phyloP scores from a whole-genome alignment of 495 filamentous ascomycete species.

The Platismatia glauca region DNA sequence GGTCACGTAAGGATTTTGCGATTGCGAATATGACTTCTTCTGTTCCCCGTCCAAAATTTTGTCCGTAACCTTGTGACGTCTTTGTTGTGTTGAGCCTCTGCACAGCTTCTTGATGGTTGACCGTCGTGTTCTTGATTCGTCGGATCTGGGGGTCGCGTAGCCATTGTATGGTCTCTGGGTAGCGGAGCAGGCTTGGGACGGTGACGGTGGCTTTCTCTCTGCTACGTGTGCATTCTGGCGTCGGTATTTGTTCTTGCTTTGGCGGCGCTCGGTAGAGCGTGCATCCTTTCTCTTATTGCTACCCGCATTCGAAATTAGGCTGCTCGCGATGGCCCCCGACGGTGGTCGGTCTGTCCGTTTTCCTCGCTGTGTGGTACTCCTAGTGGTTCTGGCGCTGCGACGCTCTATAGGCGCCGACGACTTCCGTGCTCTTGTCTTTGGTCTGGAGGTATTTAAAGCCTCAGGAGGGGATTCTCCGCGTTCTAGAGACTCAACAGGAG shows the following conservation, averaged over 20 bases:
- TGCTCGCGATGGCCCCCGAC: not conserved
- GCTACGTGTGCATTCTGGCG: not conserved
- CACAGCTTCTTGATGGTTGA: not conserved
- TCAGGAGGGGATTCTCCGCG: not conserved
- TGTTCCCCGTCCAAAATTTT: not conserved
- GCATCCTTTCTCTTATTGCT: not conserved
- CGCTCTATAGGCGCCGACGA: not conserved
- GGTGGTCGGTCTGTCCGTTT: not conserved
- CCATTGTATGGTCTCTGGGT: not conserved
- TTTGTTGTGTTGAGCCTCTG: not conserved
- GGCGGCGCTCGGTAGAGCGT: not conserved
- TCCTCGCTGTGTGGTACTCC: not conserved
- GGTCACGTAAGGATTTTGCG: not conserved
- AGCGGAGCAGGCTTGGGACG: not conserved
- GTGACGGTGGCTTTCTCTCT: not conserved
- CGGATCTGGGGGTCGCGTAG: not conserved
- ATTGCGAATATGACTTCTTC: constrained; percentile 1
- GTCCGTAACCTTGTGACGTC: not conserved
- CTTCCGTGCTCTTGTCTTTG: not conserved
- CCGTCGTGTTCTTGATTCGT: not conserved
- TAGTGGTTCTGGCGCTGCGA: not conserved
- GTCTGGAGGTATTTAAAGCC: not conserved
- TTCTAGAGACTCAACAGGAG: not conserved
- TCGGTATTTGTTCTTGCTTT: constrained; percentile 1
- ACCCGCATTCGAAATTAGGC: not conserved